A percentile compares a stretch with the other conserved stretches of the same genome.
Conservation (phyloP, 345 rosid genomes). For the Eucalyptus camaldulensis region DNA sequence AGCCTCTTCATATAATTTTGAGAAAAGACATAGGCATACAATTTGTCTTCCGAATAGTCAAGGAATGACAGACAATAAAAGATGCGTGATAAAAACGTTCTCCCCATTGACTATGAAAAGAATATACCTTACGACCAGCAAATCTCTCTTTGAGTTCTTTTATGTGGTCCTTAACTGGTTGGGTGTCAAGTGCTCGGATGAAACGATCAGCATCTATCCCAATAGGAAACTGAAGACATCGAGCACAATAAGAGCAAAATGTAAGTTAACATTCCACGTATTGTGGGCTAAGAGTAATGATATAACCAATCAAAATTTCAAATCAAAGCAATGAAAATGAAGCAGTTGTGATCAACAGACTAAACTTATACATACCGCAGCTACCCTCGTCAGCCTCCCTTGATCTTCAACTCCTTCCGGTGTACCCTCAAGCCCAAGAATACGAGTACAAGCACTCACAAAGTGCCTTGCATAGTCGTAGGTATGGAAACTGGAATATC, state of each 20-base stretch:
- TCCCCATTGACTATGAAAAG: neutral
- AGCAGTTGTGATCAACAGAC: neutral
- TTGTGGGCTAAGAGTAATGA: neutral
- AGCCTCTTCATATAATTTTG: neutral
- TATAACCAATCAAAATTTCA: neutral
- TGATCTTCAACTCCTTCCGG: constrained; percentile 99
- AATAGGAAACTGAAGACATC: constrained; percentile 71
- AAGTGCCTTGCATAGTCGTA: constrained; percentile 98
- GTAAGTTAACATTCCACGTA: neutral
- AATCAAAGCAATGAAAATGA: neutral
- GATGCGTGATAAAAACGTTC: neutral
- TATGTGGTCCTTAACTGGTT: constrained; percentile 59
- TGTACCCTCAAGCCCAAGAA: constrained; percentile 98
- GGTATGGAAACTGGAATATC: constrained; percentile 71
- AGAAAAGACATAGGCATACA: neutral
- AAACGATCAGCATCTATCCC: constrained; percentile 94
- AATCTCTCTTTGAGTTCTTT: constrained; percentile 82
- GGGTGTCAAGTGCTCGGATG: constrained; percentile 64
- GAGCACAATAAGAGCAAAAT: neutral
- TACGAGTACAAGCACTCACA: constrained; percentile 99
- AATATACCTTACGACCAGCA: constrained; percentile 80
- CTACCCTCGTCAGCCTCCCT: constrained; percentile 92
- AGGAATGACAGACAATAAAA: neutral
- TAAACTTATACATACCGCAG: constrained; percentile 55
- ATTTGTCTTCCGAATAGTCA: neutral